Conservation (phyloP, 2,329 filamentous ascomycete species). For the Bimuria novae-zelandiae region DNA sequence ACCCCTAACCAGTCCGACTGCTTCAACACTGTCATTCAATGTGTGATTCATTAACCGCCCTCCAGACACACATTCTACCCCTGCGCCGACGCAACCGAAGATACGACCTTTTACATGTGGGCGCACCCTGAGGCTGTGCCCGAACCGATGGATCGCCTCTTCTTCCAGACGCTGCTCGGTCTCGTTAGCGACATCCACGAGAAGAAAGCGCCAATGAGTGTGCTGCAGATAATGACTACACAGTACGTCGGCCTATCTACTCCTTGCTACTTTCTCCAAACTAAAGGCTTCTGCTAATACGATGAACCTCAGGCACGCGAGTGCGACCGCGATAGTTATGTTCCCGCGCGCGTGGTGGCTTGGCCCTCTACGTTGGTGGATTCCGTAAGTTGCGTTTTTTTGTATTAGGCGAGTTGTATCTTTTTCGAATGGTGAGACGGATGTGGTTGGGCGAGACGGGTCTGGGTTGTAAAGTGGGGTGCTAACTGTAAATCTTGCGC, state of each 20-base stretch:
- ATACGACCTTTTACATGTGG: slow-evolving; percentile 19
- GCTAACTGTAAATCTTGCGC: background rate
- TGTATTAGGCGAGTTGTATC: too few relatives aligned
- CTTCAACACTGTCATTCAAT: too few relatives aligned
- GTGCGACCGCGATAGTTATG: slow-evolving; percentile 18
- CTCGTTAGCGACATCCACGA: slow-evolving; percentile 20
- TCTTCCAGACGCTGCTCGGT: slow-evolving; percentile 20
- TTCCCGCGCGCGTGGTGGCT: slow-evolving; percentile 23
- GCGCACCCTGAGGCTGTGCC: slow-evolving; percentile 18
- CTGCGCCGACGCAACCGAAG: slow-evolving; percentile 8
- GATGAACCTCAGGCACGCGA: slow-evolving; percentile 15
- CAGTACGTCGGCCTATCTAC: slow-evolving; percentile 15
- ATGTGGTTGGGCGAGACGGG: too few relatives aligned
- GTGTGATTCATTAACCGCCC: background rate
- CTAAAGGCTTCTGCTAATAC: background rate
- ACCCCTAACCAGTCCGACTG: too few relatives aligned
- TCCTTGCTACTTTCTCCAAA: background rate
- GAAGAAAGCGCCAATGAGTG: slow-evolving; percentile 16
- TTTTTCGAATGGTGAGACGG: too few relatives aligned
- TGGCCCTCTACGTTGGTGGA: slow-evolving; percentile 25
- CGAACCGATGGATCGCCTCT: slow-evolving; percentile 21
- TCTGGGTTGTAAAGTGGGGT: background rate
- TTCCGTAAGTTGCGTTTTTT: slow-evolving; percentile 20
- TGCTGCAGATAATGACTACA: slow-evolving; percentile 20
- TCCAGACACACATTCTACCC: slow-evolving; percentile 18